Percentiles rank a stretch among this genome's conserved stretches.
Evolutionary conservation across 2,329 filamentous ascomycete genomes (phyloP).

Genomic region (Fusarium kyushuense): DNA sequence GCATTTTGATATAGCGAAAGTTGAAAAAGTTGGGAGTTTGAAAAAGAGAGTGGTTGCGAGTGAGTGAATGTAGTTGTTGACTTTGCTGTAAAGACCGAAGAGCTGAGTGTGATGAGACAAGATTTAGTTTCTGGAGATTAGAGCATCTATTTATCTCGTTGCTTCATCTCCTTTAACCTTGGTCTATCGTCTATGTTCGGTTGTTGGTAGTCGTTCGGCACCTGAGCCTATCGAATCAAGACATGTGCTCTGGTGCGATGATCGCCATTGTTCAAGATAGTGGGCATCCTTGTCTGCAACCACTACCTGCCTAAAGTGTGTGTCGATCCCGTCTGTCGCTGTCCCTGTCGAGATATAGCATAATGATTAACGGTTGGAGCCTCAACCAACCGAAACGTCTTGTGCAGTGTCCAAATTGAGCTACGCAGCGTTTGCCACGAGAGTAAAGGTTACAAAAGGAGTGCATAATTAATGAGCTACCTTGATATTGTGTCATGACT

Average conservation of each 20-base stretch:
- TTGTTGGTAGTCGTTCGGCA: conserved; percentile 22
- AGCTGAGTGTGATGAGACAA: conserved; percentile 33
- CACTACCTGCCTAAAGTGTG: conserved; percentile 40
- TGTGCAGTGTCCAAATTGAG: not conserved
- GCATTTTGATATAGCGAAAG: conserved; percentile 47
- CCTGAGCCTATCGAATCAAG: conserved; percentile 20
- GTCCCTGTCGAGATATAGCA: conserved; percentile 33
- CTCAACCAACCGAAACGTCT: conserved; percentile 28
- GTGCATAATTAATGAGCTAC: conserved; percentile 29
- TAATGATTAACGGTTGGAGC: conserved; percentile 19
- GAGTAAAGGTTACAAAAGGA: conserved; percentile 25
- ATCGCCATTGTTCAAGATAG: conserved; percentile 33
- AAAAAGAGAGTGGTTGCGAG: conserved; percentile 21
- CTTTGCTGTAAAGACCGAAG: conserved; percentile 26
- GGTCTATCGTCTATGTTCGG: conserved; percentile 2
- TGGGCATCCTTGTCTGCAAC: conserved; percentile 13
- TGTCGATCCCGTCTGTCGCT: conserved; percentile 24
- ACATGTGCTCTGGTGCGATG: conserved; percentile 31
- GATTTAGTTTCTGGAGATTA: not conserved
- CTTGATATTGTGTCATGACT: conserved; percentile 25
- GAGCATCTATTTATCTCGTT: conserved; percentile 37
- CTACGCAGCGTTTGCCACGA: conserved; percentile 12
- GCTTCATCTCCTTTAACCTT: conserved; percentile 12
- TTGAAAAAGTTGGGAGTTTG: conserved; percentile 8
- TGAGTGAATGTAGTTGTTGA: conserved; percentile 21